These are phyloP conservation scores for Leccinum holopus DNA, from an alignment of 1,284 basidiomycete species.

Conservation along the genomic window DNA sequence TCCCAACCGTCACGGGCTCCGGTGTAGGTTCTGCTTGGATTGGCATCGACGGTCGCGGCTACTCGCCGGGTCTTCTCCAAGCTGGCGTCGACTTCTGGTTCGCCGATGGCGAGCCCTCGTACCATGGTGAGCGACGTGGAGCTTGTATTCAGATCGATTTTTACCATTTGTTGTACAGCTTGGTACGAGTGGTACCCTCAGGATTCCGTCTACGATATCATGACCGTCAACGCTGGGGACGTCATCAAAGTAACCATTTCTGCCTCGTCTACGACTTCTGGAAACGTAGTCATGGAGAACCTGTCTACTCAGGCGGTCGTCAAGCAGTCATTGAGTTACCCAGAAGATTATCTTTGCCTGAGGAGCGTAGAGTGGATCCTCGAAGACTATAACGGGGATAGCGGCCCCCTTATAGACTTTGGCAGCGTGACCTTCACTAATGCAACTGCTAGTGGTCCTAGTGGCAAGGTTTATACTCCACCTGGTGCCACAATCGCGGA, in stretches of 20 bases:
- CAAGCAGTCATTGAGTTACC: conserved; percentile 11
- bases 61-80: conserved; percentile 19
- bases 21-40: conserved; percentile 22
- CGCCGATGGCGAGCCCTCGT: not conserved
- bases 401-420: conserved; percentile 16
- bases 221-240: conserved; percentile 17
- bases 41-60: conserved; percentile 26
- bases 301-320: conserved; percentile 12
- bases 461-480: conserved; percentile 14
- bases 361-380: conserved; percentile 28
- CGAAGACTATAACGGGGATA: conserved; percentile 17
- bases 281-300: conserved; percentile 20
- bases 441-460: conserved; percentile 15
- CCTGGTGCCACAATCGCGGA: conserved; percentile 12
- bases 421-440: conserved; percentile 18
- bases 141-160: not conserved
- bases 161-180: conserved; percentile 12
- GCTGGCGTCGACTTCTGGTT: conserved; percentile 23
- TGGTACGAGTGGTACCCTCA: conserved; percentile 25
- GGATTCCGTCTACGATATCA: conserved; percentile 1
- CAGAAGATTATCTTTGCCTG: conserved; percentile 18
- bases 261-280: conserved; percentile 22
- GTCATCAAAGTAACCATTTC: conserved; percentile 16
- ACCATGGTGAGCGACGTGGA: conserved; percentile 12
- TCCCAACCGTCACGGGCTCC: conserved; percentile 14